Percentiles rank a stretch among this genome's conserved stretches.
phyloP scores from a whole-genome alignment of 768 basidiomycete species.

The Amanita jacksonii region DNA sequence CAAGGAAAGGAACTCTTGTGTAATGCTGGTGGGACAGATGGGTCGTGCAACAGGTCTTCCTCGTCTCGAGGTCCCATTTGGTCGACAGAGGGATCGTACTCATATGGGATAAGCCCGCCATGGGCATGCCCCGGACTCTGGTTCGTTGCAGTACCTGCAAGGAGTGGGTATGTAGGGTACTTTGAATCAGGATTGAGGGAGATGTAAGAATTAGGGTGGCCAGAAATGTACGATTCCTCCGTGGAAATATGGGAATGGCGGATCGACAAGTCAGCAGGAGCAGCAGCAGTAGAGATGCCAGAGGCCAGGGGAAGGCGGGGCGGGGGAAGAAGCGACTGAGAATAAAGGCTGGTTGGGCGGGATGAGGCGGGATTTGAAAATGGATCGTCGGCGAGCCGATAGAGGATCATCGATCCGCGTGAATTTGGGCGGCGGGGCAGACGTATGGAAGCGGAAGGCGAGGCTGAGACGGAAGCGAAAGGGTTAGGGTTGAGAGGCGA shows the following conservation, averaged over 20 bases:
- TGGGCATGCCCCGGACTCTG: conserved; percentile 10
- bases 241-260: conserved; percentile 43
- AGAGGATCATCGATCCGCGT: conserved; percentile 56
- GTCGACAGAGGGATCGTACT: conserved; percentile 57
- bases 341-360: too few relatives aligned
- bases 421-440: conserved; percentile 26
- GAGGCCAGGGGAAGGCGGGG: conserved; percentile 26
- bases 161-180: conserved; percentile 38
- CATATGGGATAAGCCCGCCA: conserved; percentile 52
- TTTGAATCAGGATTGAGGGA: conserved; percentile 40
- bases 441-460: conserved; percentile 21
- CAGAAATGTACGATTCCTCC: too few relatives aligned
- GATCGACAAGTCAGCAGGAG: too few relatives aligned
- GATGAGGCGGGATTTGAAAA: conserved; percentile 12
- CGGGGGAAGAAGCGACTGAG: too few relatives aligned
- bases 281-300: conserved; percentile 24
- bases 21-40: too few relatives aligned
- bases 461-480: conserved; percentile 3
- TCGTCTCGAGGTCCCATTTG: conserved; percentile 49
- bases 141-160: too few relatives aligned
- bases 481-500: conserved; percentile 42
- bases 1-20: too few relatives aligned
- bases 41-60: conserved; percentile 72
- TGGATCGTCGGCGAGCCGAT: conserved; percentile 41
- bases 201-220: conserved; percentile 16